Evolutionary conservation across 345 rosid species (phyloP).

Genomic region (Eucalyptus melliodora): DNA sequence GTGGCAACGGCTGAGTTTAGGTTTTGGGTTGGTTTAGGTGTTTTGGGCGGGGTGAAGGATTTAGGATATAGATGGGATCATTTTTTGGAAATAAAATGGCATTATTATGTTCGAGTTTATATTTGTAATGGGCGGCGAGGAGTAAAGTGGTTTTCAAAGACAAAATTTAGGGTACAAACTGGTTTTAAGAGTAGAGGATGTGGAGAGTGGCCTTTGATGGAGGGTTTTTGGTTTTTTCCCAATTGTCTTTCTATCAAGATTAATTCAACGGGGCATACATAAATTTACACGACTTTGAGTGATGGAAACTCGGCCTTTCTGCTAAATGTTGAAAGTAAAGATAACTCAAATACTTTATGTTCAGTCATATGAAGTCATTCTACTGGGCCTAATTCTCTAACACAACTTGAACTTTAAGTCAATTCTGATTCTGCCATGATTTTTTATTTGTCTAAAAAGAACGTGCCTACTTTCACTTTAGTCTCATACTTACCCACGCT

Average conservation of each 20-base stretch:
- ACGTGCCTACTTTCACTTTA: neutral
- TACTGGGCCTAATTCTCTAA: neutral
- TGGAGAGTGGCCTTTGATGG: neutral
- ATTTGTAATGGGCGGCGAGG: neutral
- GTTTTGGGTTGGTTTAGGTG: neutral
- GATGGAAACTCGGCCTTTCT: neutral
- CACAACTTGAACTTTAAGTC: neutral
- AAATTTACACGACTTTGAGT: neutral
- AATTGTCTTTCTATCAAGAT: neutral
- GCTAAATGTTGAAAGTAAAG: neutral
- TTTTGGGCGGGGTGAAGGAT: neutral
- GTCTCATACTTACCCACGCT: fast-evolving
- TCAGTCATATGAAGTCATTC: neutral
- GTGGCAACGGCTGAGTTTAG: neutral
- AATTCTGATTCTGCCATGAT: neutral
- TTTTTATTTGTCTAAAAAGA: neutral
- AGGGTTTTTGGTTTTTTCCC: neutral
- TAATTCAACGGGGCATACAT: neutral
- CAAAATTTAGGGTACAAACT: neutral
- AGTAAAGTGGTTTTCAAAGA: neutral
- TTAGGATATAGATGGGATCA: neutral
- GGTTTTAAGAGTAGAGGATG: neutral
- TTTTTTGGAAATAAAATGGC: neutral
- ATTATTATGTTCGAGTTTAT: neutral
- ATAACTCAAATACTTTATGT: neutral